Evolutionary conservation across 1,139 yeast species (phyloP).

Genomic region (Suhomyces ambrosiae): DNA sequence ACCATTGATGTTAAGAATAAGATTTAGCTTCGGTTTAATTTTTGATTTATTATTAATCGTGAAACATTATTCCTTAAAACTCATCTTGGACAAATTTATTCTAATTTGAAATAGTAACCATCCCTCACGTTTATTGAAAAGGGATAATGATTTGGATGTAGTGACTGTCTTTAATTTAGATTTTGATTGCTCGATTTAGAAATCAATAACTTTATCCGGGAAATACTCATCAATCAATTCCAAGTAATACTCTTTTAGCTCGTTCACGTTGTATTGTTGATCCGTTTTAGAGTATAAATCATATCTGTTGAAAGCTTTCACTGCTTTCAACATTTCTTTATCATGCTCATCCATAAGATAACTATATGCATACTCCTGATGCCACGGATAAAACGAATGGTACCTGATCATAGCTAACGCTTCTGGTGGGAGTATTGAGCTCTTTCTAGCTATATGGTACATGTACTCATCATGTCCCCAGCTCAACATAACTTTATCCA

Average conservation of each 20-base stretch:
- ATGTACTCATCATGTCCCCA: conserved; percentile 84
- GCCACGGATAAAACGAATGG: conserved; percentile 80
- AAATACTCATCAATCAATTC: conserved; percentile 69
- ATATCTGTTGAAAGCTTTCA: conserved; percentile 65
- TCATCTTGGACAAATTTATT: too few relatives aligned
- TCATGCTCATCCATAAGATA: conserved; percentile 70
- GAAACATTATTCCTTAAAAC: too few relatives aligned
- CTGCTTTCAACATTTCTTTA: conserved; percentile 62
- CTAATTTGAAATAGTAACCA: too few relatives aligned
- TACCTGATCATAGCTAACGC: conserved; percentile 75
- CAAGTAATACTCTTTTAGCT: conserved; percentile 57
- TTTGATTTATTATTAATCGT: too few relatives aligned
- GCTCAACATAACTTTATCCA: conserved; percentile 70
- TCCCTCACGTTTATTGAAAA: too few relatives aligned
- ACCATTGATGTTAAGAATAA: too few relatives aligned
- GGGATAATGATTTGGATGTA: too few relatives aligned
- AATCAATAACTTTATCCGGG: conserved; percentile 58
- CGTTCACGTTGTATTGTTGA: conserved; percentile 47
- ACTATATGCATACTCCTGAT: conserved; percentile 65
- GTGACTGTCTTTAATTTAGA: too few relatives aligned
- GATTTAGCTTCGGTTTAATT: too few relatives aligned
- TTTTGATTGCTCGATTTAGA: too few relatives aligned
- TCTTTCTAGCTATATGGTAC: conserved; percentile 69
- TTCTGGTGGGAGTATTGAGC: conserved; percentile 63
- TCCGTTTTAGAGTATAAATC: conserved; percentile 69